These are phyloP conservation scores for Pichia manshurica DNA, from an alignment of 805 yeast species.

Conservation along the genomic window DNA sequence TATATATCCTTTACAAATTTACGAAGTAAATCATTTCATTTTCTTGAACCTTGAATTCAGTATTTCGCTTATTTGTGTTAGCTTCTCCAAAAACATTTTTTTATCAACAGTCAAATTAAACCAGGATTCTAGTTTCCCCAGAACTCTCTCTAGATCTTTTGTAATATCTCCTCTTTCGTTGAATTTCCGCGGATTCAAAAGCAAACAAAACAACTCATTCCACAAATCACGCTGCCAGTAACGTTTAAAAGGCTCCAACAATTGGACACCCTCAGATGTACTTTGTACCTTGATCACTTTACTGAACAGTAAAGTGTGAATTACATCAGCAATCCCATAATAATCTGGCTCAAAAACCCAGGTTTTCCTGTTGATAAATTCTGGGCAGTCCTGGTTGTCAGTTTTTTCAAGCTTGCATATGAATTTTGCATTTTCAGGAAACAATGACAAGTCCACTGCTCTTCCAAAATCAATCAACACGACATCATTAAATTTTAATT, in stretches of 20 bases:
- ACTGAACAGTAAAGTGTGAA: slow-evolving; percentile 73
- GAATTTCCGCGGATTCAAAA: slow-evolving; percentile 51
- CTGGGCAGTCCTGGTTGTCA: slow-evolving; percentile 61
- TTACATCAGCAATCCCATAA: slow-evolving; percentile 69
- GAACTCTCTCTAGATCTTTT: slow-evolving; percentile 5
- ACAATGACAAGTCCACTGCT: slow-evolving; percentile 62
- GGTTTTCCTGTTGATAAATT: slow-evolving; percentile 50
- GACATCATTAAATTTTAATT: slow-evolving; percentile 19
- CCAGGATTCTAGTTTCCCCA: slow-evolving; percentile 18
- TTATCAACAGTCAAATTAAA: slow-evolving; percentile 14
- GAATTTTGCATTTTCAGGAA: slow-evolving; percentile 48
- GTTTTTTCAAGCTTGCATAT: slow-evolving; percentile 55
- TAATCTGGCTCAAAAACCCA: slow-evolving; percentile 85
- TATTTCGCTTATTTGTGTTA: slow-evolving; percentile 9
- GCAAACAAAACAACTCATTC: slow-evolving; percentile 55
- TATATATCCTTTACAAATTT: no score
- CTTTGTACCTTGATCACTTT: slow-evolving; percentile 41
- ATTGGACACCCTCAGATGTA: slow-evolving; percentile 23
- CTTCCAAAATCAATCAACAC: slow-evolving; percentile 74
- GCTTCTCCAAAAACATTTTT: slow-evolving; percentile 9
- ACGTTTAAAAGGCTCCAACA: slow-evolving; percentile 50
- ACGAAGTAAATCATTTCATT: not conserved
- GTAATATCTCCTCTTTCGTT: not conserved
- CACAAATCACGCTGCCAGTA: slow-evolving; percentile 75
- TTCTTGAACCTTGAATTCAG: slow-evolving; percentile 9